Conservation (phyloP, 2,329 filamentous ascomycete genomes). For the Calonectria ilicicola region DNA sequence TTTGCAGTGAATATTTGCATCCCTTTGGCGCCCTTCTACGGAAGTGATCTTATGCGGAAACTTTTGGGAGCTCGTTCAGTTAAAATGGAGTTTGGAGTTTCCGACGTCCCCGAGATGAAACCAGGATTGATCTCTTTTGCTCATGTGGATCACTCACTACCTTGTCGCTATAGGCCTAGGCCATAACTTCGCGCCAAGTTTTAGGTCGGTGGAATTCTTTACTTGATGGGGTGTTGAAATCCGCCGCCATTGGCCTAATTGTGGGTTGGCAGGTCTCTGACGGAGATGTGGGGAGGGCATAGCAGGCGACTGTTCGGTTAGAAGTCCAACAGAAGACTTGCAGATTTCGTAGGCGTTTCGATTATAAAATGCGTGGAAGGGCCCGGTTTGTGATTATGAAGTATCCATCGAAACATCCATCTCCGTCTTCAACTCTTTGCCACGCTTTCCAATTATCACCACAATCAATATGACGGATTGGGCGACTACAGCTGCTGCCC, state of each 20-base stretch:
- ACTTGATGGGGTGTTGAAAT: background rate
- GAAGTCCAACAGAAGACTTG: background rate
- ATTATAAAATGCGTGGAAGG: background rate
- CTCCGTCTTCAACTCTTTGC: background rate
- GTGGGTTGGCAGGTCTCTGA: background rate
- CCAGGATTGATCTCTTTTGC: background rate
- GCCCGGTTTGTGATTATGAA: background rate
- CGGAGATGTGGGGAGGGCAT: background rate
- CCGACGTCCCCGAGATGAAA: no score
- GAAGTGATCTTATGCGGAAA: background rate
- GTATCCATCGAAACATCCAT: background rate
- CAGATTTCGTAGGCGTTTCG: background rate
- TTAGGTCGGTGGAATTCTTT: background rate
- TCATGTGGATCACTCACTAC: background rate
- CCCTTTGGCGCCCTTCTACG: no score
- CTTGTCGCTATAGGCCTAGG: no score
- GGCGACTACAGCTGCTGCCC: background rate
- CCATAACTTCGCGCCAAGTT: background rate
- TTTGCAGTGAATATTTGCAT: no score
- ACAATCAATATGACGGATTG: background rate
- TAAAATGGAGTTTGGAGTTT: background rate
- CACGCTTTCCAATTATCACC: background rate
- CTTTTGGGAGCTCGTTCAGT: background rate
- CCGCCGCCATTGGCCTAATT: background rate
- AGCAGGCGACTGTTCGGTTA: background rate